phyloP scores from a whole-genome alignment of 148 eudicot genomes.

The Cornus kousa region DNA sequence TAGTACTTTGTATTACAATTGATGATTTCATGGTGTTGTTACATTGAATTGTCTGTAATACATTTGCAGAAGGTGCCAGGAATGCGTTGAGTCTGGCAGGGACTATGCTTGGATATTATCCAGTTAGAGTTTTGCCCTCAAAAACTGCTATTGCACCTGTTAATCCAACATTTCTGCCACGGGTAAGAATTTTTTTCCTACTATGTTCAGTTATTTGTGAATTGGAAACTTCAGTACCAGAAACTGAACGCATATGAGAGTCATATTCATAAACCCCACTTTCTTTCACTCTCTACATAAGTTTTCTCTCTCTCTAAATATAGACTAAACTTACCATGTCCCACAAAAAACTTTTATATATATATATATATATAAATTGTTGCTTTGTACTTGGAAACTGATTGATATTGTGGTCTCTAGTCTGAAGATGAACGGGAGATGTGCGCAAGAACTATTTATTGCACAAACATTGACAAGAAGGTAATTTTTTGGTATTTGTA shows the following conservation, averaged over 20 bases:
- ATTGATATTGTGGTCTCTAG: slow-evolving; percentile 38
- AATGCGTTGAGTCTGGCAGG: slow-evolving; percentile 88
- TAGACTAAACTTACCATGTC: neutral
- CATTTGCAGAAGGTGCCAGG: slow-evolving; percentile 77
- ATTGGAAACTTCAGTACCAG: no score
- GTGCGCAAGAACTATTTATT: slow-evolving; percentile 97
- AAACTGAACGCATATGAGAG: no score
- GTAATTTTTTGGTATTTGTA: slow-evolving; percentile 26
- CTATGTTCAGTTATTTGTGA: neutral
- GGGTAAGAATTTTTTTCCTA: slow-evolving; percentile 42
- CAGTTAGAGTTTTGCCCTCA: slow-evolving; percentile 91
- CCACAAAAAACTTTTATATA: neutral
- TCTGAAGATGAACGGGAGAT: slow-evolving; percentile 98
- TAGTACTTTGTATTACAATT: neutral
- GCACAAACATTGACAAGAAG: slow-evolving; percentile 95
- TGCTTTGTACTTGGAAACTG: neutral
- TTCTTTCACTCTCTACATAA: neutral
- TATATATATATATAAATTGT: no score
- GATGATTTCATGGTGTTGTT: slow-evolving; percentile 1
- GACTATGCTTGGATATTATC: slow-evolving; percentile 92
- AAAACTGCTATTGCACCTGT: slow-evolving; percentile 99
- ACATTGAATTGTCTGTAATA: slow-evolving; percentile 5
- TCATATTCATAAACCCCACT: neutral
- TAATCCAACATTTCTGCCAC: slow-evolving; percentile 90
- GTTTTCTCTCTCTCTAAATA: no score